Conservation (phyloP, 306 rosid genomes). For the Cyclanthera cordifolia region DNA sequence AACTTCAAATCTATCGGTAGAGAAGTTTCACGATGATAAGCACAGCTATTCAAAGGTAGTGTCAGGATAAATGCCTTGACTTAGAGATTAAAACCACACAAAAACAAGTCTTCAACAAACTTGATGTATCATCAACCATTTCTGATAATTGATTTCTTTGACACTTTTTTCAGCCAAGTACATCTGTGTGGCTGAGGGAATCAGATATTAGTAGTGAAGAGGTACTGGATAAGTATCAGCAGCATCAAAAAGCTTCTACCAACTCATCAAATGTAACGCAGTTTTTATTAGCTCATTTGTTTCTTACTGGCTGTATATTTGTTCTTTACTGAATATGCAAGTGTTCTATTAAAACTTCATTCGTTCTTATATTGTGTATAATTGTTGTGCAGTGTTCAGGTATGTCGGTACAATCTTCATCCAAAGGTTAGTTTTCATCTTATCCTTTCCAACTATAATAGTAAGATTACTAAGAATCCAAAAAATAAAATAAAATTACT, state of each 20-base stretch:
- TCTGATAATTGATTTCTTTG: slow-evolving; percentile 25
- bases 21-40: slow-evolving; percentile 24
- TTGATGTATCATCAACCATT: slow-evolving; percentile 1
- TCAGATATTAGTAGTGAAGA: slow-evolving; percentile 12
- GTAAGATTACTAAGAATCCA: neutral
- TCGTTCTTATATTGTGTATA: slow-evolving; percentile 8
- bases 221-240: slow-evolving; percentile 12
- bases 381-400: slow-evolving; percentile 31
- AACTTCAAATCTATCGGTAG: slow-evolving; percentile 23
- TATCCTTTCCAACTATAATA: neutral
- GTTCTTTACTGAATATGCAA: neutral
- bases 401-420: slow-evolving; percentile 36
- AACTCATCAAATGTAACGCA: slow-evolving; percentile 44
- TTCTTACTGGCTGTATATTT: neutral
- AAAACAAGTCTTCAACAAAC: neutral
- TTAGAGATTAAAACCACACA: slow-evolving; percentile 7
- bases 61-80: slow-evolving; percentile 19
- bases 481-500: neutral
- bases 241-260: slow-evolving; percentile 19
- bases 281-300: slow-evolving; percentile 9
- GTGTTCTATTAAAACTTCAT: neutral
- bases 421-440: slow-evolving; percentile 36
- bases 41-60: slow-evolving; percentile 33
- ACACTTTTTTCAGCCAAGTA: slow-evolving; percentile 18
- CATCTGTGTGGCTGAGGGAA: slow-evolving; percentile 24